Conservation (phyloP, 768 basidiomycete species). For the Phylloporus sp. region DNA sequence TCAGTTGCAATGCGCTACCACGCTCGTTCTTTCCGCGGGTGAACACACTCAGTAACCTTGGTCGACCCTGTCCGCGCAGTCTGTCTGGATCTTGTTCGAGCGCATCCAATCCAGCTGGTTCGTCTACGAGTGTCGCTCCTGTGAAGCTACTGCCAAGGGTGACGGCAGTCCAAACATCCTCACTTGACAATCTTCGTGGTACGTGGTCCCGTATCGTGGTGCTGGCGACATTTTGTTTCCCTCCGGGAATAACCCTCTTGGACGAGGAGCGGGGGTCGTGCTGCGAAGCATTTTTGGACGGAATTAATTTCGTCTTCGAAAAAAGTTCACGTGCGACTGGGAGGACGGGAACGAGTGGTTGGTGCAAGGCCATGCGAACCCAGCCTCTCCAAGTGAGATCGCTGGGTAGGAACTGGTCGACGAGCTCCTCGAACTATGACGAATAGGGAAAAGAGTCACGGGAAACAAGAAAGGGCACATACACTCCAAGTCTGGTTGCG, state of each 20-base stretch:
- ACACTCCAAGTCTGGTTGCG: conserved; percentile 82
- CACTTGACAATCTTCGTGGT: conserved; percentile 21
- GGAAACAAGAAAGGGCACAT: conserved; percentile 27
- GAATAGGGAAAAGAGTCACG: conserved; percentile 3
- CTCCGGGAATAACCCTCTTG: conserved; percentile 19
- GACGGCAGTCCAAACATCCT: background rate
- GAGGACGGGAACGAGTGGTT: conserved; percentile 70
- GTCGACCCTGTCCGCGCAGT: conserved; percentile 24
- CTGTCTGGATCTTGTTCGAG: conserved; percentile 9
- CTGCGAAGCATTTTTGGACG: conserved; percentile 33
- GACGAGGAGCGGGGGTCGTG: conserved; percentile 24
- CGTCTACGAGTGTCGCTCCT: conserved; percentile 34
- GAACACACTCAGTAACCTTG: conserved; percentile 29
- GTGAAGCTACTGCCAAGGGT: conserved; percentile 17
- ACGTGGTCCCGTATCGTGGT: conserved; percentile 8
- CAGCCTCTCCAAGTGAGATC: conserved; percentile 76
- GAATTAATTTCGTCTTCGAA: conserved; percentile 69
- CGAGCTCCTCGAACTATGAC: conserved; percentile 68
- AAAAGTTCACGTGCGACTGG: conserved; percentile 76
- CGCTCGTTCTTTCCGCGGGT: conserved; percentile 20
- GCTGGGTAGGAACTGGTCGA: conserved; percentile 74
- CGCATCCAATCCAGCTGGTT: conserved; percentile 34
- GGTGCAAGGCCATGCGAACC: conserved; percentile 80
- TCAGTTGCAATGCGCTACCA: background rate
- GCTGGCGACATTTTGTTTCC: conserved; percentile 14